These are phyloP conservation scores for Mollisiaceae sp. DNA, from an alignment of 2,329 filamentous ascomycete species.

Conservation along the genomic window DNA sequence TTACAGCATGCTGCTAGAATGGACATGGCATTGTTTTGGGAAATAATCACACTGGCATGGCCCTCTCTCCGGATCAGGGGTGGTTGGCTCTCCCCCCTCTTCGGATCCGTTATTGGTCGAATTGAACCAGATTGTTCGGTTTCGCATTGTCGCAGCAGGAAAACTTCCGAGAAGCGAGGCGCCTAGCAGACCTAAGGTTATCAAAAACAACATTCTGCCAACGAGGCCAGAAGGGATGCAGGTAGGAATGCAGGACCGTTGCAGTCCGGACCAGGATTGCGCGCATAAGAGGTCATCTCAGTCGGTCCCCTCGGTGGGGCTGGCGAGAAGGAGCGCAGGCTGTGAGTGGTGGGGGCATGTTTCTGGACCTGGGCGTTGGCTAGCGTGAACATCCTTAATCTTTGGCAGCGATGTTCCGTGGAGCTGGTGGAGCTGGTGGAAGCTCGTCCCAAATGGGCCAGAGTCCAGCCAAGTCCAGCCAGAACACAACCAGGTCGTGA, in stretches of 20 bases:
- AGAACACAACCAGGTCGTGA: neutral
- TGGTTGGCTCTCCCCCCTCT: neutral
- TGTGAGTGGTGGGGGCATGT: neutral
- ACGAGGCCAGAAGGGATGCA: neutral
- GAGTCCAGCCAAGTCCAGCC: neutral
- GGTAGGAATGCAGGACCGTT: neutral
- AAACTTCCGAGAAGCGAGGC: conserved; percentile 15
- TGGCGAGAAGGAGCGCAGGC: neutral
- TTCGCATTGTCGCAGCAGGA: conserved; percentile 27
- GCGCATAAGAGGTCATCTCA: conserved; percentile 26
- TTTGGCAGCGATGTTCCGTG: no score
- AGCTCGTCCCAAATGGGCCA: neutral
- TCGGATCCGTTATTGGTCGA: conserved; percentile 18
- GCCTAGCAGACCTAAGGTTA: conserved; percentile 2
- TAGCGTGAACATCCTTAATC: conserved; percentile 19
- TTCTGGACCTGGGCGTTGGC: neutral
- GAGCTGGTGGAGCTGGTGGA: no score
- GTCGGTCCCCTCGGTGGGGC: conserved; percentile 15
- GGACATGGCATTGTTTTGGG: conserved; percentile 21
- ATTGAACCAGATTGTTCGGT: conserved; percentile 24
- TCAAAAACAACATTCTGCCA: neutral
- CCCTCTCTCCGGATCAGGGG: conserved; percentile 14
- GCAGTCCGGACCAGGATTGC: conserved; percentile 6
- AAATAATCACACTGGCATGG: conserved; percentile 22
- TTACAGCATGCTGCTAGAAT: neutral